phyloP scores from a whole-genome alignment of 2,329 filamentous ascomycete genomes.

The Byssoonygena ceratinophila region DNA sequence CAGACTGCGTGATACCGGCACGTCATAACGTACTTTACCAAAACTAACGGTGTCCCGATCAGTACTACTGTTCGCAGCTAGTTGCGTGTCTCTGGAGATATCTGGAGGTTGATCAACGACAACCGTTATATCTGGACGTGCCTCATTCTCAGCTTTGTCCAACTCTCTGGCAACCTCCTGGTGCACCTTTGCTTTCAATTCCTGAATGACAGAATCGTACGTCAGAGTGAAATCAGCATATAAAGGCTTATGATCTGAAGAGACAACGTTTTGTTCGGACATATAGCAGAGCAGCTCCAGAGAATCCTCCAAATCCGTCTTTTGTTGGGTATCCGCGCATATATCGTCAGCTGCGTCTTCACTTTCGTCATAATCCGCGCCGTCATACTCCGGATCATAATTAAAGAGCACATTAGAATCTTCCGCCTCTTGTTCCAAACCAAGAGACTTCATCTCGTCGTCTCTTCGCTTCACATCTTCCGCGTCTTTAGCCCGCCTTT shows the following conservation, averaged over 20 bases:
- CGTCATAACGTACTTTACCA: slow-evolving; percentile 60
- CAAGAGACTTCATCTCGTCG: slow-evolving; percentile 72
- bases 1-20: slow-evolving; percentile 54
- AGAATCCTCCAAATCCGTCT: slow-evolving; percentile 34
- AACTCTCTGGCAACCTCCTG: slow-evolving; percentile 78
- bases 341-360: slow-evolving; percentile 27
- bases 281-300: slow-evolving; percentile 59
- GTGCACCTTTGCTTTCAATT: slow-evolving; percentile 72
- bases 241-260: slow-evolving; percentile 92
- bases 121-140: slow-evolving; percentile 68
- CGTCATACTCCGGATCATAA: slow-evolving; percentile 76
- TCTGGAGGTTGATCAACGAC: slow-evolving; percentile 53
- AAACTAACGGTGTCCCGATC: slow-evolving; percentile 59
- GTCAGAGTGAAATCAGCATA: slow-evolving; percentile 71
- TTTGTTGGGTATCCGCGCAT: slow-evolving; percentile 18
- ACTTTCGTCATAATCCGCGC: slow-evolving; percentile 48
- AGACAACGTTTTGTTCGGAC: slow-evolving; percentile 78
- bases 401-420: slow-evolving; percentile 81
- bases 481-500: slow-evolving; percentile 53
- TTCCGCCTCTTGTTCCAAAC: slow-evolving; percentile 60
- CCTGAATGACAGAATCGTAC: slow-evolving; percentile 76
- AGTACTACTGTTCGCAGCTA: slow-evolving; percentile 28
- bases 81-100: slow-evolving; percentile 24
- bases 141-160: slow-evolving; percentile 85
- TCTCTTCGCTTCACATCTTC: slow-evolving; percentile 60